Percentiles rank a stretch among this genome's conserved stretches.
Evolutionary conservation across 305 asterid genomes (phyloP).

Genomic region (Rubia tinctorum): DNA sequence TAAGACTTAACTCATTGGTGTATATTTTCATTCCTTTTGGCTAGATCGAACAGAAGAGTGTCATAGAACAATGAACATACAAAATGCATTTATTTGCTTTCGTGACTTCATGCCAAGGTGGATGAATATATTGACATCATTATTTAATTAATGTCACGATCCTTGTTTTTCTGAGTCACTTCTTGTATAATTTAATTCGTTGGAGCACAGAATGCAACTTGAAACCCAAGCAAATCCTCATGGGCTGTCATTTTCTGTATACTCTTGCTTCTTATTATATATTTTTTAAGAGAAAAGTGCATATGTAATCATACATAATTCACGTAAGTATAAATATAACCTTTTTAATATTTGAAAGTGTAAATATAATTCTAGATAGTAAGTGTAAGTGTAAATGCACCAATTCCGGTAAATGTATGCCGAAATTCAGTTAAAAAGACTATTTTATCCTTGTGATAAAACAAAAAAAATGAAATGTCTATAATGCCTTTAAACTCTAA

Average conservation of each 20-base stretch:
- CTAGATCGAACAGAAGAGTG: background rate
- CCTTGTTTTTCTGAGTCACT: slow-evolving; percentile 6
- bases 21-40: background rate
- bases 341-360: too few relatives aligned
- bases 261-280: too few relatives aligned
- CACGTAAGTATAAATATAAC: too few relatives aligned
- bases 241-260: background rate
- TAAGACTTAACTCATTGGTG: background rate
- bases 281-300: too few relatives aligned
- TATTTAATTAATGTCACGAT: slow-evolving; percentile 2
- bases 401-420: too few relatives aligned
- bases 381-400: too few relatives aligned
- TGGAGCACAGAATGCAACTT: slow-evolving; percentile 1
- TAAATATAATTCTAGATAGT: too few relatives aligned
- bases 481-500: too few relatives aligned
- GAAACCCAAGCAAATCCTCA: background rate
- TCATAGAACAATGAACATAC: background rate
- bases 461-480: too few relatives aligned
- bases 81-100: background rate
- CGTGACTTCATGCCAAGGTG: slow-evolving; percentile 4
- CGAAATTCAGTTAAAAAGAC: too few relatives aligned
- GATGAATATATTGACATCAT: slow-evolving; percentile 2
- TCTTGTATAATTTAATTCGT: background rate
- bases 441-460: too few relatives aligned
- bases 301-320: too few relatives aligned